These are phyloP conservation scores for Penicillium hesseltinei DNA, from an alignment of 2,329 filamentous ascomycete species.

Conservation along the genomic window DNA sequence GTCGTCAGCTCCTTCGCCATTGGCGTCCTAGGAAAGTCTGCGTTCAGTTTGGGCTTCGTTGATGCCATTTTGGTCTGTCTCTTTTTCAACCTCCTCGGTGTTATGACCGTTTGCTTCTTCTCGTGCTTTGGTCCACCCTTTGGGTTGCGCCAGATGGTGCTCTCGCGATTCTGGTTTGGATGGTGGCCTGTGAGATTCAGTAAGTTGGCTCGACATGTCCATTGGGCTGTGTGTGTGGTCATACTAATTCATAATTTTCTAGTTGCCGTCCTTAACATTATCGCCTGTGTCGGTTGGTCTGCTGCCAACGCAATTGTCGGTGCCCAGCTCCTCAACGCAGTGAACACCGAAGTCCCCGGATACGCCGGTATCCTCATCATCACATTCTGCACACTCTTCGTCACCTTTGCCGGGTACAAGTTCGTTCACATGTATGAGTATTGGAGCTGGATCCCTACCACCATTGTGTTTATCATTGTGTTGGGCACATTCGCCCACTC, in stretches of 20 bases:
- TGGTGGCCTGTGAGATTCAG: slow-evolving; percentile 67
- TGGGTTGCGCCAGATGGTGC: slow-evolving; percentile 75
- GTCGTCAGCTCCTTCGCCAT: slow-evolving; percentile 74
- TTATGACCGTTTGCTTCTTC: slow-evolving; percentile 72
- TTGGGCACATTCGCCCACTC: slow-evolving; percentile 67
- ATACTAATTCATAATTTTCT: slow-evolving; percentile 10
- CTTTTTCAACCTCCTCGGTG: slow-evolving; percentile 73
- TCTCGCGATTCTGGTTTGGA: slow-evolving; percentile 76
- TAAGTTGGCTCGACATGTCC: slow-evolving; percentile 35
- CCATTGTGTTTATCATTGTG: slow-evolving; percentile 70
- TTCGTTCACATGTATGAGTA: slow-evolving; percentile 75
- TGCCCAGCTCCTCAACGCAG: slow-evolving; percentile 71
- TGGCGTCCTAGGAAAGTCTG: slow-evolving; percentile 65
- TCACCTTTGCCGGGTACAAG: slow-evolving; percentile 74
- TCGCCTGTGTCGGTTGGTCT: slow-evolving; percentile 73
- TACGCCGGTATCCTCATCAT: slow-evolving; percentile 75
- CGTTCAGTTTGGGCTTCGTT: slow-evolving; percentile 69
- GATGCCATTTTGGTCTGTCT: slow-evolving; percentile 70
- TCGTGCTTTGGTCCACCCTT: slow-evolving; percentile 73
- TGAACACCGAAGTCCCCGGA: slow-evolving; percentile 67
- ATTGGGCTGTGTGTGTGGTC: neutral
- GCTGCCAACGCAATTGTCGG: slow-evolving; percentile 77
- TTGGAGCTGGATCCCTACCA: slow-evolving; percentile 70
- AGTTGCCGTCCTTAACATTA: slow-evolving; percentile 68
- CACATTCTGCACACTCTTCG: slow-evolving; percentile 62